These are phyloP conservation scores for Simmondsia chinensis DNA, from an alignment of 148 eudicot genomes.

Conservation along the genomic window DNA sequence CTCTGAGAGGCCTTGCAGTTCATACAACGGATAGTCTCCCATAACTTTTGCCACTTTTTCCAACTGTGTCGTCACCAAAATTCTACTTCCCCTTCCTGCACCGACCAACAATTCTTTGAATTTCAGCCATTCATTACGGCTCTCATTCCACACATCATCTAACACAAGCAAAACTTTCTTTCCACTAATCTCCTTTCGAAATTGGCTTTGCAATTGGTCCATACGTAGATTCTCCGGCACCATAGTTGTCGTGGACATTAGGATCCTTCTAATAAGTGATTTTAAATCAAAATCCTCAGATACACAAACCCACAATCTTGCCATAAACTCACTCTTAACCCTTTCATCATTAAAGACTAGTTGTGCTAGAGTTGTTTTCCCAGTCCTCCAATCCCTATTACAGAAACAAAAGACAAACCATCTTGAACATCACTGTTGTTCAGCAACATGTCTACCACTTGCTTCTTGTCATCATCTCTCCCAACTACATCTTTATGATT, in stretches of 20 bases:
- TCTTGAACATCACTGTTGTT: background rate
- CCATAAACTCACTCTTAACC: conserved; percentile 2
- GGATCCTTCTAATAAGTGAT: conserved; percentile 2
- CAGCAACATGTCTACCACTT: conserved; percentile 1
- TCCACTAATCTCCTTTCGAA: background rate
- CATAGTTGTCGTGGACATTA: background rate
- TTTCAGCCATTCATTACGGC: background rate
- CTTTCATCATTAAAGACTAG: conserved; percentile 14
- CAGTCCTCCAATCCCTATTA: conserved; percentile 13
- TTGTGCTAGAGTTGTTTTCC: conserved; percentile 22
- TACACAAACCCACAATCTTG: conserved; percentile 18
- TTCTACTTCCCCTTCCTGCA: too few relatives aligned
- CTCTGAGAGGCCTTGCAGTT: too few relatives aligned
- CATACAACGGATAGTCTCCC: too few relatives aligned
- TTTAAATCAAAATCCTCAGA: conserved; percentile 9
- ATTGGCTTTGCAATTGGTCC: conserved; percentile 1
- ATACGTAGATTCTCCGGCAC: background rate
- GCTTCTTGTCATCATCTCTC: conserved; percentile 11
- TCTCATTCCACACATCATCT: conserved; percentile 15
- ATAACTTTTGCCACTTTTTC: too few relatives aligned
- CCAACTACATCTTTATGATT: conserved; percentile 4
- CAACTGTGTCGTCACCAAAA: too few relatives aligned
- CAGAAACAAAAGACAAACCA: conserved; percentile 3
- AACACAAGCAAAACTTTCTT: conserved; percentile 8
- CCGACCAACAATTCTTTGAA: conserved; percentile 6